Base-by-base conservation (phyloP, 768 basidiomycete genomes). In the Lactarius sanguifluus region DNA sequence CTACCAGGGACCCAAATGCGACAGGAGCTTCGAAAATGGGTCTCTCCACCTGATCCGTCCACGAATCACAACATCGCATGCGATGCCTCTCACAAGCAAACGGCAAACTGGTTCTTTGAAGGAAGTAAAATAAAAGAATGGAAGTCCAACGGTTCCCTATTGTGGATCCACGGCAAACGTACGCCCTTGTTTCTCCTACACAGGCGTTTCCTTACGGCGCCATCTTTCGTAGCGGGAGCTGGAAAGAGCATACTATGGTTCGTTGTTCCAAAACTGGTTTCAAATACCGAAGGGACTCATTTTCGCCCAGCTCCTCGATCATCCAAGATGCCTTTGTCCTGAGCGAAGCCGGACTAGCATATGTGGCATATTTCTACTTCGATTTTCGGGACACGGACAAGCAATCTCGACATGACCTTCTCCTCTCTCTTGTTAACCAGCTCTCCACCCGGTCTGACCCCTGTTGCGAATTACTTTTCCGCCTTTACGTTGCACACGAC, bases 21-120 rank as follows among this genome's bases (percentile, higher is more conserved):
- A 16, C 5, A 23, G 32, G 20, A 61, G 13, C 32, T 61, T 4
- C 9, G 3, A 16, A 61, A 0, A 15, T 61, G 60, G 60, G 45
- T 61, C 7, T 50, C 30, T 6, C 60, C 60, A 13, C 47, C 60
- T 5, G 45, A 61, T 36, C 34, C 47, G 34, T 61, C 47, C 10
- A 36, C 15, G 10, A 61, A 61, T 50, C 45, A 50, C 47, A 30
- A 59, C 25, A 50, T 50, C 23, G n/a, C 47, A 6, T 50, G 47
- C 23, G 23, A 20, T 50, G 47, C 47, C 16, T 25, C 25, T 25
- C 58, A 59, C 8, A 25, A 32, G 12, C 40, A 18, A 15, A 43
- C 28, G 0, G 60, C 45, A 3, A 30, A n/a, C 12, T 61, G 60
- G 60, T 52, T 61, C 13, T n/a, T 57, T 18, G 16, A 41, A 18